Base-by-base conservation (phyloP, 163 green algal species). In the Volvox carteri region DNA sequence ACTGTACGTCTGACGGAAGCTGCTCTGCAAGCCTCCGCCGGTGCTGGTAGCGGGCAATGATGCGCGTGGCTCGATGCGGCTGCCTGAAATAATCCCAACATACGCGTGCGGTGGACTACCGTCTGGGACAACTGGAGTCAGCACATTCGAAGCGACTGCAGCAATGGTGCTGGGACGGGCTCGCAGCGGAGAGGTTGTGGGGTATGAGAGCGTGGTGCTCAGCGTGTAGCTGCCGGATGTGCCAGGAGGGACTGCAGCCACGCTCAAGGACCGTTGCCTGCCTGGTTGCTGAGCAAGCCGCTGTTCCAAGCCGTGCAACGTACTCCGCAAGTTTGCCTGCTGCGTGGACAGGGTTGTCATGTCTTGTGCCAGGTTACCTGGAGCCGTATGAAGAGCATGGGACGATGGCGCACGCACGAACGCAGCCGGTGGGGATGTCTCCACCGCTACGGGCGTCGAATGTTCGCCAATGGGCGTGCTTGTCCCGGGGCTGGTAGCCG, bases 301-400 rank as follows among this genome's bases (percentile, higher is more conserved):
- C 39, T 78, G 73, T 44, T 81, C 73, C 25, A 81, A 65, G n/a
- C 41, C 18, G 4, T 70, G 48, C 67, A 87, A 46, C 46, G 80
- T 58, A 65, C 19, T 87, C 12, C 80, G 62, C 67, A 87, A 23
- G 1, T 65, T 65, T 9, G 80, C 80, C 19, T 87, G 80, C 80
- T 87, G 80, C 6, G 80, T 44, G 14, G 80, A 58, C 33, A 87
- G 80, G 4, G 33, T 4, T 21, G 80, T 65, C 80, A 87, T 56
- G 9, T 87, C 80, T 46, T 87, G 46, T 2, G 80, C 65, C 48
- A 87, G 80, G 44, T 42, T 78, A 2, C 19, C 12, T n/a, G 73
- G 16, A 7, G 73, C 44, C 25, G 73, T 7, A 30, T 81, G 44
- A 18, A 62, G 44, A 14, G 4, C 28, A 21, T 41, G n/a, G 30